Conservation (phyloP, 2,329 filamentous ascomycete genomes). For the Cucurbitaria berberidis region DNA sequence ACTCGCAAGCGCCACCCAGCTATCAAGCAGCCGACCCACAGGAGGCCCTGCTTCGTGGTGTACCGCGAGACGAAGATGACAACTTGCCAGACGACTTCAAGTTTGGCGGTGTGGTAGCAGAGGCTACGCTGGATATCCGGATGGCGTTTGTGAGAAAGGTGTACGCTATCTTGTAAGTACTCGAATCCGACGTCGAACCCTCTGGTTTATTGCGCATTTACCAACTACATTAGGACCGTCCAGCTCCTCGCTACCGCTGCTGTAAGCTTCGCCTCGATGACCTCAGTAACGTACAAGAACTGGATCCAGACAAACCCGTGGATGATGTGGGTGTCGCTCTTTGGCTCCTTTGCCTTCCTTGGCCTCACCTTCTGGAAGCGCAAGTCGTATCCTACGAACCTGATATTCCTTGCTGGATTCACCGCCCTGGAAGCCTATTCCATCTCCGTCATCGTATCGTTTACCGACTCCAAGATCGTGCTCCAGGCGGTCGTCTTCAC, state of each 20-base stretch:
- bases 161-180: conserved; percentile 82
- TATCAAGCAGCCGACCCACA: conserved; percentile 69
- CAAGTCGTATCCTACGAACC: conserved; percentile 85
- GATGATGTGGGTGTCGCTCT: conserved; percentile 84
- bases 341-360: conserved; percentile 45
- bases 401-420: conserved; percentile 89
- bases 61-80: conserved; percentile 79
- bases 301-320: conserved; percentile 88
- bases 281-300: conserved; percentile 74
- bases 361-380: conserved; percentile 50
- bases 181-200: not conserved
- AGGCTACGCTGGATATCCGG: conserved; percentile 92
- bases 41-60: conserved; percentile 66
- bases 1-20: conserved; percentile 80
- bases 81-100: conserved; percentile 98
- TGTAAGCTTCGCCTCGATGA: conserved; percentile 85
- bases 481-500: conserved; percentile 90
- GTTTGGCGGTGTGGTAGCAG: conserved; percentile 91
- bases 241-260: conserved; percentile 85
- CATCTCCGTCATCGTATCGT: conserved; percentile 89
- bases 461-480: conserved; percentile 83
- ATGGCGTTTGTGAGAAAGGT: conserved; percentile 98
- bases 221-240: conserved; percentile 65
- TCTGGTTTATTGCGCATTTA: not conserved
- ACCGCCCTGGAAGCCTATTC: conserved; percentile 92